phyloP scores from a whole-genome alignment of 805 yeast genomes.

The Zygotorulaspora sp. region DNA sequence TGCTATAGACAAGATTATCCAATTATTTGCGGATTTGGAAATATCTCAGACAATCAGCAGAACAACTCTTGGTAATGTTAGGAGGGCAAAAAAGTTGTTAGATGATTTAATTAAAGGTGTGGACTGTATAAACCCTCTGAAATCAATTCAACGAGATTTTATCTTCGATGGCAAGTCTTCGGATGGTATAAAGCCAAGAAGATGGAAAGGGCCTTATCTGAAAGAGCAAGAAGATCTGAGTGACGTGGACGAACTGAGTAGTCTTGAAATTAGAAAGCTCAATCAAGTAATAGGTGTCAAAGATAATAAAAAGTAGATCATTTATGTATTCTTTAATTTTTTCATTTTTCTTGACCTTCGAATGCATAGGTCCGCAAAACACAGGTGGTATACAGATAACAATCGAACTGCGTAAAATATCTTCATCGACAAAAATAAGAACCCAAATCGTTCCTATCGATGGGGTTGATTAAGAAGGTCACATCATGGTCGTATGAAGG shows the following conservation, averaged over 20 bases:
- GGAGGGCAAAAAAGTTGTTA: slow-evolving; percentile 14
- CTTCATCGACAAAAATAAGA: too few relatives aligned
- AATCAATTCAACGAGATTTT: slow-evolving; percentile 28
- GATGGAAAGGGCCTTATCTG: slow-evolving; percentile 31
- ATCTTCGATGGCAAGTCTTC: slow-evolving; percentile 22
- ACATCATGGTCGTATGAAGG: slow-evolving; percentile 33
- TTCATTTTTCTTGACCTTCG: too few relatives aligned
- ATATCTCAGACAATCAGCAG: slow-evolving; percentile 13
- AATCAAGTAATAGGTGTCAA: neutral
- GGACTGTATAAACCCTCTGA: slow-evolving; percentile 12
- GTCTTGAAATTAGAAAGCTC: slow-evolving; percentile 11
- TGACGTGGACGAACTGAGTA: slow-evolving; percentile 28
- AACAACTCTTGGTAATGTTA: slow-evolving; percentile 13
- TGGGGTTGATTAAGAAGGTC: slow-evolving; percentile 34
- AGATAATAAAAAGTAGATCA: slow-evolving; percentile 2
- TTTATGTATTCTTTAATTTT: too few relatives aligned
- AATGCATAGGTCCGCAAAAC: too few relatives aligned
- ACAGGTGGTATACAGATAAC: too few relatives aligned
- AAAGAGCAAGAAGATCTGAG: slow-evolving; percentile 33
- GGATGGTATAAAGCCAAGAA: slow-evolving; percentile 16
- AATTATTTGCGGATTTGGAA: slow-evolving; percentile 15
- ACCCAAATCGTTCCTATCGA: too few relatives aligned
- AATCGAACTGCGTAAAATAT: too few relatives aligned
- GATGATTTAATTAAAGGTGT: slow-evolving; percentile 7
- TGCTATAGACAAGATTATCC: slow-evolving; percentile 14